Conservation (phyloP, 257 asterid genomes). For the Forsythia suspensa region DNA sequence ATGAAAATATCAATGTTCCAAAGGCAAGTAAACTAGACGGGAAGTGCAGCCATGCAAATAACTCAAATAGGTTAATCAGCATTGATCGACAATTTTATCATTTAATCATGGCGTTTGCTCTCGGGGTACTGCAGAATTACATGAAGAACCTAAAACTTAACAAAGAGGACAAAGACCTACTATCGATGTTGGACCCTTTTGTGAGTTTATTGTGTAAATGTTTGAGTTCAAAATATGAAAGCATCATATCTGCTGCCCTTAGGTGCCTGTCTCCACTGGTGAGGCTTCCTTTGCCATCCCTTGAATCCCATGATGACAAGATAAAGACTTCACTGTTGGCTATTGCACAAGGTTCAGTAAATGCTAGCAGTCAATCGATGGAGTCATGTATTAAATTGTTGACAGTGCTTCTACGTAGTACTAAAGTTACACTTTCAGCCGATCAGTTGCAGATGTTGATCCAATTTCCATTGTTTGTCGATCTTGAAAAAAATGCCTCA, state of each 20-base stretch:
- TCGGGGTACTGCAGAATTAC: conserved; percentile 69
- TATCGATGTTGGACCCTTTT: conserved; percentile 75
- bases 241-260: conserved; percentile 61
- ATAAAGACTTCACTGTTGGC: conserved; percentile 70
- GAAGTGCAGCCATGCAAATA: conserved; percentile 24
- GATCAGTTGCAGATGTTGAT: conserved; percentile 79
- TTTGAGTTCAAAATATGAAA: conserved; percentile 76
- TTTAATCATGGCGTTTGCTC: conserved; percentile 71
- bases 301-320: conserved; percentile 63
- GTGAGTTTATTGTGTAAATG: conserved; percentile 64
- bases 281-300: conserved; percentile 77
- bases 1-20: conserved; percentile 24
- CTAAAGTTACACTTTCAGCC: conserved; percentile 67
- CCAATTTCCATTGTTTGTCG: conserved; percentile 86
- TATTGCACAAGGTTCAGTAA: conserved; percentile 74
- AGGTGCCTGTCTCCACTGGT: conserved; percentile 69
- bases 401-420: conserved; percentile 64
- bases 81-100: conserved; percentile 15
- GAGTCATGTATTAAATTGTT: conserved; percentile 83
- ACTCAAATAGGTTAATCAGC: conserved; percentile 41
- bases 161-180: conserved; percentile 43
- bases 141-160: conserved; percentile 60
- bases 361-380: conserved; percentile 57
- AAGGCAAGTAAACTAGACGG: conserved; percentile 27
- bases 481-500: conserved; percentile 76